Base-by-base conservation (phyloP, 2,329 filamentous ascomycete genomes). In the Fonsecaea pugnacius region DNA sequence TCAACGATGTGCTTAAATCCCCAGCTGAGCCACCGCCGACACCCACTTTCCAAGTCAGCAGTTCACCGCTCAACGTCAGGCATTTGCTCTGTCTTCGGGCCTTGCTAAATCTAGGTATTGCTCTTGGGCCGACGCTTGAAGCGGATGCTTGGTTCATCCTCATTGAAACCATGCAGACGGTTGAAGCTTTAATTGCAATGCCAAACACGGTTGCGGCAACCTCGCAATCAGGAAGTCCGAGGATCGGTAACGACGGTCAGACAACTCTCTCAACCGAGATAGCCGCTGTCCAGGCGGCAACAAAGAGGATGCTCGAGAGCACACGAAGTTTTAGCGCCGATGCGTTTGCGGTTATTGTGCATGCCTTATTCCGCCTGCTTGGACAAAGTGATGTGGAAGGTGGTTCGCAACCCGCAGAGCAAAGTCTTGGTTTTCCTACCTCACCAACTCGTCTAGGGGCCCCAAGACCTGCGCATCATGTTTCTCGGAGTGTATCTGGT, bases 81-180 rank as follows among this genome's bases (percentile, higher is more conserved):
- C 98, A 99, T 73, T 80, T 99, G 3, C 81, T 98, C 1, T 99
- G 95, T 72, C 80, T 99, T 50, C 84, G 96, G 72, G 95, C 95
- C 33, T 82, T 99, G 16, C 80, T 99, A n/a, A 99, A 99, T 71
- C 79, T 99, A 3, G 95, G 95, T 1, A 99, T 98, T 72, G 95
- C 95, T 2, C 79, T 99, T 1, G 95, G 95, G 0, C 92, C 95
- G 2, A 96, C 92, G 0, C 82, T 99, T 0, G 88, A 90, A 38
- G 83, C 85, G 14, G 91, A 73, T 63, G 75, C 94, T 0, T 99
- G 96, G 91, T 88, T 88, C 1, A 98, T 99, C 63, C 83, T 99
- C 16, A 84, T 99, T 1, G 93, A 96, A 72, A 96, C 93, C 0
- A 79, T 99, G 7, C 92, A 97, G 72, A 91, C 97, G 75, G 93